Base-by-base conservation (phyloP, 23 red algal genomes). In the Chondrus crispus region DNA sequence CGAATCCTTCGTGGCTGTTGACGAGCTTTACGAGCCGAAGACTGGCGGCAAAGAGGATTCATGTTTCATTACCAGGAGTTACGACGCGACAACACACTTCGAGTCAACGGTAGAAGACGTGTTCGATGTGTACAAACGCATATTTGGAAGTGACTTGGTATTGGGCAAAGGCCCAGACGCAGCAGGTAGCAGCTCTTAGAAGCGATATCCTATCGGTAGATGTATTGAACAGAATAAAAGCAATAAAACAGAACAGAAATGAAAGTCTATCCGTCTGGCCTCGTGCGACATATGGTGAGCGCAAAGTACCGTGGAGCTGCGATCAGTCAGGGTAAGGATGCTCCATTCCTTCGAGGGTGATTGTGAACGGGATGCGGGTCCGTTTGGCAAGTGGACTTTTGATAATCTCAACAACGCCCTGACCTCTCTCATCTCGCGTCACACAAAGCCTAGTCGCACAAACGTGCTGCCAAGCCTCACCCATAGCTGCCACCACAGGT, bases 11-110 rank as follows among this genome's bases (percentile, higher is more conserved):
- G 81, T 96, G 9, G 71, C 74, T 16, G 94, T 99, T 2, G 97
- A 99, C 58, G 94, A 99, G 76, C 44, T 95, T 41, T 95, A 93
- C 62, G 97, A 95, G 82, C 97, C 97, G 7, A 68, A 83, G 35
- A 74, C 51, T 35, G 46, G 85, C 46, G 96, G 96, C 19, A 76
- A 78, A 54, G 64, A 29, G 2, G 91, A 96, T 79, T 39, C 88
- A 51, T 81, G 88, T 52, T 99, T 95, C 51, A 77, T 99, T 10
- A 91, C 93, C 39, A 84, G 75, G 26, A 93, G 90, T 58, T 99
- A 99, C 58, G 97, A 99, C 68, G 97, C 97, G 19, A 96, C 97
- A 3, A 99, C 97, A 16, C 97, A 99, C 66, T 99, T 99, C 85
- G 91, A 99, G 73, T 88, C 94, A 29, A 94, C 97, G 35, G 93